These are phyloP conservation scores for Aspergillus alliaceus DNA, from an alignment of 2,329 filamentous ascomycete species.

Conservation along the genomic window DNA sequence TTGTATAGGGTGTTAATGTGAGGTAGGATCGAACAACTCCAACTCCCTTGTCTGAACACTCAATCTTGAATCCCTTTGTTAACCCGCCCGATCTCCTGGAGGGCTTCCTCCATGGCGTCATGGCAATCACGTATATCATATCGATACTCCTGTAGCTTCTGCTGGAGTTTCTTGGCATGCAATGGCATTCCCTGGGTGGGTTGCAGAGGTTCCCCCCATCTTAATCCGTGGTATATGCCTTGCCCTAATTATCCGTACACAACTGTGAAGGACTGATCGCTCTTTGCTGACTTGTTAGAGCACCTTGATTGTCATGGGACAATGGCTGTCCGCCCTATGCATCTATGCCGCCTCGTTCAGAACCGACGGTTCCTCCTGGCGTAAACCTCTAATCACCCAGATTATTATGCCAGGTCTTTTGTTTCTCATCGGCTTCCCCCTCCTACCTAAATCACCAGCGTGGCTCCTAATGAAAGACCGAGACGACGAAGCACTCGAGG, in stretches of 20 bases:
- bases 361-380: background rate
- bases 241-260: background rate
- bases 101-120: too few species aligned
- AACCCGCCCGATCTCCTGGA: too few species aligned
- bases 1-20: too few species aligned
- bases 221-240: background rate
- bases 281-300: background rate
- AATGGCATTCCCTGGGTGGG: background rate
- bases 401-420: background rate
- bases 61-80: too few species aligned
- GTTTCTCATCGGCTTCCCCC: background rate
- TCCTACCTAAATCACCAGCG: background rate
- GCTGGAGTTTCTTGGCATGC: too few species aligned
- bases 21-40: too few species aligned
- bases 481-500: background rate
- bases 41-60: too few species aligned
- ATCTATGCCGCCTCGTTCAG: background rate
- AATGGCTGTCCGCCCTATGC: background rate
- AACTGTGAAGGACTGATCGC: background rate
- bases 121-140: too few species aligned
- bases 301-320: background rate
- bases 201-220: background rate
- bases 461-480: background rate
- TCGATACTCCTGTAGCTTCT: too few species aligned
- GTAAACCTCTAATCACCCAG: background rate